Evolutionary conservation across 2,329 filamentous ascomycete species (phyloP).

Genomic region (Acrocalymma vagum): DNA sequence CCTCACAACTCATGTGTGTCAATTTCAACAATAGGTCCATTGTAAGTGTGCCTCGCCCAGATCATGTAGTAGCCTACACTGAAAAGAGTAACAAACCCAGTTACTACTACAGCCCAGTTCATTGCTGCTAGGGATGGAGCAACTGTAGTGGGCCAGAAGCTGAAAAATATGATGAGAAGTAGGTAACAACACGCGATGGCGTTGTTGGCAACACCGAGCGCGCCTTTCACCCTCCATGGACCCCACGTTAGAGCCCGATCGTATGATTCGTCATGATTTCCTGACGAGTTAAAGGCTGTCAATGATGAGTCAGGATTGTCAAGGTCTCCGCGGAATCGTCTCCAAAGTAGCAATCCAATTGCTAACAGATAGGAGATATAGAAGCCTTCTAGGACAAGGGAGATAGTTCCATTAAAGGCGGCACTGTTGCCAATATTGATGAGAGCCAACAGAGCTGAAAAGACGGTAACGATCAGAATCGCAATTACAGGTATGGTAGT

Average conservation of each 20-base stretch:
- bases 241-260: slow-evolving; percentile 40
- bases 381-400: slow-evolving; percentile 45
- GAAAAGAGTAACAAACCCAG: slow-evolving; percentile 34
- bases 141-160: slow-evolving; percentile 40
- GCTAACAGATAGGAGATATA: slow-evolving; percentile 47
- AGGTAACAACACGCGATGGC: slow-evolving; percentile 42
- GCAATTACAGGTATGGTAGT: slow-evolving; percentile 56
- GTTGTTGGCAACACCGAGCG: slow-evolving; percentile 40
- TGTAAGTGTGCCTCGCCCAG: slow-evolving; percentile 40
- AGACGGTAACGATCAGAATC: slow-evolving; percentile 55
- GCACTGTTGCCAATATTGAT: slow-evolving; percentile 61
- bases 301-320: slow-evolving; percentile 27
- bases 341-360: slow-evolving; percentile 42
- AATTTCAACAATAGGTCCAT: slow-evolving; percentile 42
- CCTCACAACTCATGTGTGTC: slow-evolving; percentile 29
- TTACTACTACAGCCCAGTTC: slow-evolving; percentile 46
- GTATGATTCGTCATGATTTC: slow-evolving; percentile 24
- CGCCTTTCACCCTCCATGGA: slow-evolving; percentile 42
- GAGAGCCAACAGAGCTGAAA: slow-evolving; percentile 56
- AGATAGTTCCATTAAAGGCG: slow-evolving; percentile 47
- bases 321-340: slow-evolving; percentile 44
- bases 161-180: slow-evolving; percentile 43
- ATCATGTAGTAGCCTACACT: slow-evolving; percentile 41
- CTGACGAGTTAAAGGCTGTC: slow-evolving; percentile 29
- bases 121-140: slow-evolving; percentile 28